phyloP scores from a whole-genome alignment of 2,329 filamentous ascomycete species.

The Allantophomopsis cytisporea region DNA sequence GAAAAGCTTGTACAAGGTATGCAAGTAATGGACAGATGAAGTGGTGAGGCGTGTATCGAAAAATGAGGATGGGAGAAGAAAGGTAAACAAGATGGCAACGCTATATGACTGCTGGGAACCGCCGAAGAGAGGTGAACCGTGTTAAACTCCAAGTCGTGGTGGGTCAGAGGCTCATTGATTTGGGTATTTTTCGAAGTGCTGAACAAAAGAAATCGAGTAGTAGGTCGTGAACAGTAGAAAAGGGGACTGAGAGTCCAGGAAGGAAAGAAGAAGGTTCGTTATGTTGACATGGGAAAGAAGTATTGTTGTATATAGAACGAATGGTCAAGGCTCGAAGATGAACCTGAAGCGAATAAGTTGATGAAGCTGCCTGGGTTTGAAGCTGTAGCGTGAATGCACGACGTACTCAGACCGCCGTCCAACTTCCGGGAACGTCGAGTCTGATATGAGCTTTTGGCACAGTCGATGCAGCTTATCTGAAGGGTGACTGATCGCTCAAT shows the following conservation, averaged over 20 bases:
- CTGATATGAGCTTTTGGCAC: no score
- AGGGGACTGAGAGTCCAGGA: constrained; percentile 15
- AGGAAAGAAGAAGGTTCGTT: constrained; percentile 19
- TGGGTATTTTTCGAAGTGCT: constrained; percentile 27
- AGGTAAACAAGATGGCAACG: constrained; percentile 17
- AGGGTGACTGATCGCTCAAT: no score
- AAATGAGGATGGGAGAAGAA: constrained; percentile 9
- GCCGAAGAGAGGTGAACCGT: constrained; percentile 13
- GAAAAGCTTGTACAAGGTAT: neutral
- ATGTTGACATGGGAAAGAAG: constrained; percentile 19
- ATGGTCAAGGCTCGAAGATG: constrained; percentile 9
- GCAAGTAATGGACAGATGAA: constrained; percentile 4
- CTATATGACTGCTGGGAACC: constrained; percentile 20
- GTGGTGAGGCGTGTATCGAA: constrained; percentile 4
- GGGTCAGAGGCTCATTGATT: constrained; percentile 24
- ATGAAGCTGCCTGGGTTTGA: neutral
- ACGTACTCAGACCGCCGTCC: no score
- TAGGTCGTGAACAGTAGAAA: constrained; percentile 18
- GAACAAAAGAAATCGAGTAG: constrained; percentile 36
- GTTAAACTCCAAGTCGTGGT: constrained; percentile 21
- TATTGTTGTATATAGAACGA: constrained; percentile 12
- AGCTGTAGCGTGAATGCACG: constrained; percentile 6
- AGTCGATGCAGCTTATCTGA: no score
- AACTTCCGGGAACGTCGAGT: no score
- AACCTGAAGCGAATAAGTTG: no score